phyloP scores from a whole-genome alignment of 2,329 filamentous ascomycete species.

The Macrophomina phaseolina region DNA sequence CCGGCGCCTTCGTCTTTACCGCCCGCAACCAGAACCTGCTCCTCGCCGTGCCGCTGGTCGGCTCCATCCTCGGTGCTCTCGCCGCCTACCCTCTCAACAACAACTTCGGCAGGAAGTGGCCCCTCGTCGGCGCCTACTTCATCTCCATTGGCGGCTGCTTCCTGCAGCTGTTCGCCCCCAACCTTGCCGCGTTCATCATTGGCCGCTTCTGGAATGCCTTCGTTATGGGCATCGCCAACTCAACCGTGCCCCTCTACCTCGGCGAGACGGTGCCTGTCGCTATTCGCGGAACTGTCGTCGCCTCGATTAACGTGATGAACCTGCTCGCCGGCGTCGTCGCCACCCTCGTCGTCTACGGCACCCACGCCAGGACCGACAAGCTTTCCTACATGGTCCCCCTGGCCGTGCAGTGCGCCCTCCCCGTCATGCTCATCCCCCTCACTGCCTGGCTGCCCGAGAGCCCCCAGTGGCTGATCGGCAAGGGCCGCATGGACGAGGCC shows the following conservation, averaged over 20 bases:
- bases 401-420: conserved; percentile 43
- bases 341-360: conserved; percentile 78
- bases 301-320: conserved; percentile 17
- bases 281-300: conserved; percentile 61
- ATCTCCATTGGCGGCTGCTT: conserved; percentile 23
- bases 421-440: conserved; percentile 38
- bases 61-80: conserved; percentile 23
- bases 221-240: conserved; percentile 21
- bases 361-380: conserved; percentile 64
- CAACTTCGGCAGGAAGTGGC: conserved; percentile 21
- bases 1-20: conserved; percentile 16
- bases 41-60: conserved; percentile 23
- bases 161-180: conserved; percentile 22
- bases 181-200: conserved; percentile 18
- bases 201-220: conserved; percentile 21
- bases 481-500: conserved; percentile 51
- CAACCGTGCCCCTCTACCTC: conserved; percentile 62
- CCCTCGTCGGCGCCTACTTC: conserved; percentile 13
- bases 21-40: conserved; percentile 23
- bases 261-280: conserved; percentile 63
- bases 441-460: conserved; percentile 60
- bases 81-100: conserved; percentile 23
- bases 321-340: conserved; percentile 37
- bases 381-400: conserved; percentile 50
- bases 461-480: conserved; percentile 64